Percentiles rank a stretch among this genome's conserved stretches.
Evolutionary conservation across 2,329 filamentous ascomycete genomes (phyloP).

Genomic region (Byssothecium circinans): DNA sequence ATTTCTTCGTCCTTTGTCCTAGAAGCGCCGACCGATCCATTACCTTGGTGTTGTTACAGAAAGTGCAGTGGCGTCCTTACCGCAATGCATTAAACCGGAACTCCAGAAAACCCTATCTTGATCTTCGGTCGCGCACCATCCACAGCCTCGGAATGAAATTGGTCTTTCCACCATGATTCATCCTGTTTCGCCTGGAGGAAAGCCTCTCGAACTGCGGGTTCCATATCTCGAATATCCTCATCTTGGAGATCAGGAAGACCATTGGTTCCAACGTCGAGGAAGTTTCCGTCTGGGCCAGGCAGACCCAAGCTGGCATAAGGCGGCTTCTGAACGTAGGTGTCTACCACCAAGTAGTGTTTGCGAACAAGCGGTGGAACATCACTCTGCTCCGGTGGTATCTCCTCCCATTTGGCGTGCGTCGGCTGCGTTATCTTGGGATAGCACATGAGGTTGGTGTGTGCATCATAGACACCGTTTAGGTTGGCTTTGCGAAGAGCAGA

Average conservation of each 20-base stretch:
- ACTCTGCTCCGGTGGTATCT: slow-evolving; percentile 55
- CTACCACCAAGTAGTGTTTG: slow-evolving; percentile 65
- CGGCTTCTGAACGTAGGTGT: slow-evolving; percentile 62
- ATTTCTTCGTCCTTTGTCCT: slow-evolving; percentile 3
- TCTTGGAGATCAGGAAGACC: slow-evolving; percentile 66
- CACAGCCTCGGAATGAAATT: slow-evolving; percentile 70
- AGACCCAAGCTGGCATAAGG: slow-evolving; percentile 60
- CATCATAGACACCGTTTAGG: slow-evolving; percentile 80
- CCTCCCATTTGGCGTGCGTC: slow-evolving; percentile 80
- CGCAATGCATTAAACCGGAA: slow-evolving; percentile 46
- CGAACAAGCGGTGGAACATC: slow-evolving; percentile 59
- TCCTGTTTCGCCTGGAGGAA: slow-evolving; percentile 68
- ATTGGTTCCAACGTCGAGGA: slow-evolving; percentile 51
- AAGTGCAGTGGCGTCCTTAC: slow-evolving; percentile 4
- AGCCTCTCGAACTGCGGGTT: slow-evolving; percentile 69
- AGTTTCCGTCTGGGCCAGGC: slow-evolving; percentile 60
- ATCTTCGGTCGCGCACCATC: slow-evolving; percentile 53
- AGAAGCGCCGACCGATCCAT: slow-evolving; percentile 5
- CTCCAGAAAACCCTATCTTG: slow-evolving; percentile 53
- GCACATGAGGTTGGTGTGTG: slow-evolving; percentile 90
- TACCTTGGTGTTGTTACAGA: slow-evolving; percentile 12
- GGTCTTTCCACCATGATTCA: slow-evolving; percentile 71
- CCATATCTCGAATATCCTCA: slow-evolving; percentile 67
- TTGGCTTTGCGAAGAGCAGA: slow-evolving; percentile 69
- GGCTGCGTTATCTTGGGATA: slow-evolving; percentile 88